Conservation (phyloP, 768 basidiomycete genomes). For the Cytidiella melzeri region DNA sequence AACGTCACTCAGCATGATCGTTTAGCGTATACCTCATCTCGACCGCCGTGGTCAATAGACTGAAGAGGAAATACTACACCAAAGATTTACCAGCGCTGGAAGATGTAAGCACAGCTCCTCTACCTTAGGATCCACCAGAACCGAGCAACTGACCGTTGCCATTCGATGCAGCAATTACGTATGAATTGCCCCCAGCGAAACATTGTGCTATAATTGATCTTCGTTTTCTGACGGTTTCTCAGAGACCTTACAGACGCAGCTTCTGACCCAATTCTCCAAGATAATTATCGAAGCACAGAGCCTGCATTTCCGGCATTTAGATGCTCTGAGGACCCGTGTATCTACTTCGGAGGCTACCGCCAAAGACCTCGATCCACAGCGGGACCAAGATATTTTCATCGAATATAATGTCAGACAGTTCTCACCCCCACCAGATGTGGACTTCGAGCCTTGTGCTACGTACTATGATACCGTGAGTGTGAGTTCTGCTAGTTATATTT, state of each 20-base stretch:
- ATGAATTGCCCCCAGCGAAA: conserved; percentile 20
- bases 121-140: conserved; percentile 6
- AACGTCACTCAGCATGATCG: not conserved
- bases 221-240: not conserved
- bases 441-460: conserved; percentile 65
- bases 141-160: conserved; percentile 8
- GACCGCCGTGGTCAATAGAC: conserved; percentile 60
- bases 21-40: conserved; percentile 65
- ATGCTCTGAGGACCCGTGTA: conserved; percentile 47
- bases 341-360: conserved; percentile 42
- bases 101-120: conserved; percentile 45
- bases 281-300: conserved; percentile 55
- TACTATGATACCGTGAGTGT: conserved; percentile 70
- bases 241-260: conserved; percentile 68
- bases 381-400: conserved; percentile 70
- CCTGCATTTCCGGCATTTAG: conserved; percentile 53
- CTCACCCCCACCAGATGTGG: conserved; percentile 56
- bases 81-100: conserved; percentile 64
- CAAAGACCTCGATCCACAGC: conserved; percentile 42
- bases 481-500: not conserved
- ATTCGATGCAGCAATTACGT: conserved; percentile 60
- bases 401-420: conserved; percentile 67
- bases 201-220: not conserved
- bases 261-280: conserved; percentile 48
- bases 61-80: conserved; percentile 67